Conservation (phyloP, 2,329 filamentous ascomycete genomes). For the Fusarium sulawesiense region DNA sequence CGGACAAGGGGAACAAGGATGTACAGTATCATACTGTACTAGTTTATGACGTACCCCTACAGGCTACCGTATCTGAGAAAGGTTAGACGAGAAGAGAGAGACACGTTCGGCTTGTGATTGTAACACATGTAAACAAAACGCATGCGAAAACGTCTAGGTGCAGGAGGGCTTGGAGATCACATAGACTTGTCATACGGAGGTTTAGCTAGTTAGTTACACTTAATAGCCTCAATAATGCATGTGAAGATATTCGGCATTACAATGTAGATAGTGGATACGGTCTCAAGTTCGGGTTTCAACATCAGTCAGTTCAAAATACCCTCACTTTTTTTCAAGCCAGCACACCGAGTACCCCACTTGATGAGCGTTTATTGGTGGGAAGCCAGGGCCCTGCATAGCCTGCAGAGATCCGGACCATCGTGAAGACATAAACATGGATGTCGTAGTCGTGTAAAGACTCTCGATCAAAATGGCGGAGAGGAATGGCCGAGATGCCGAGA, state of each 20-base stretch:
- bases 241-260: background rate
- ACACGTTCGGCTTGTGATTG: slow-evolving; percentile 11
- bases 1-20: slow-evolving; percentile 2
- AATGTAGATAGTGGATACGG: too few species aligned
- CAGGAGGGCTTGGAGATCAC: background rate
- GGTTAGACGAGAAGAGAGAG: too few species aligned
- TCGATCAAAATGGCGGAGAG: slow-evolving; percentile 7
- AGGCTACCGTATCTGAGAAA: too few species aligned
- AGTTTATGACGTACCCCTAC: slow-evolving; percentile 31
- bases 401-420: slow-evolving; percentile 5
- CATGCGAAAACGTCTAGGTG: background rate
- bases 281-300: slow-evolving; percentile 10
- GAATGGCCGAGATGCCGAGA: slow-evolving; percentile 25
- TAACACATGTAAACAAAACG: background rate
- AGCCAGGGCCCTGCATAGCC: background rate
- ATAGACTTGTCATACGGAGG: background rate
- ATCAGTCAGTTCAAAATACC: slow-evolving; percentile 17
- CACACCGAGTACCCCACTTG: slow-evolving; percentile 6
- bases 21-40: background rate
- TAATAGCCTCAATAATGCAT: background rate
- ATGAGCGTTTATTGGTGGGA: background rate
- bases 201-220: background rate
- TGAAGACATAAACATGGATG: slow-evolving; percentile 1
- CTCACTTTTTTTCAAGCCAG: background rate
- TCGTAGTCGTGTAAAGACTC: background rate